These are phyloP conservation scores for Laetiporus sulphureus DNA, from an alignment of 1,284 basidiomycete species.

Conservation along the genomic window DNA sequence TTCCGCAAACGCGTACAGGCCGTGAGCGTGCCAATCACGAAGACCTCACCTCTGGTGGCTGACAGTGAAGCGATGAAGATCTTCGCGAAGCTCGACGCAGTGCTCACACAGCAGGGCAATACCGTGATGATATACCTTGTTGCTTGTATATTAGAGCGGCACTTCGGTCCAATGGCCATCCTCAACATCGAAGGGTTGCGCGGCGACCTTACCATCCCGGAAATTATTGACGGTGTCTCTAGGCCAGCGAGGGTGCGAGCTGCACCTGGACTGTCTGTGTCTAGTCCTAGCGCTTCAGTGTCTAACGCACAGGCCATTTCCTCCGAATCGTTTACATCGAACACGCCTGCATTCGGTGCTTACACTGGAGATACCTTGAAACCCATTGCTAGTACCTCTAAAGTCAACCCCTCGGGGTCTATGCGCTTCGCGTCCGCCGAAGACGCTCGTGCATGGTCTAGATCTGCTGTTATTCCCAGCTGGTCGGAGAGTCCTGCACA, in stretches of 20 bases:
- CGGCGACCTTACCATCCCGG: constrained; percentile 50
- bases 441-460: no score
- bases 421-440: no score
- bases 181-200: constrained; percentile 73
- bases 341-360: no score
- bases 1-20: constrained; percentile 80
- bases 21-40: constrained; percentile 73
- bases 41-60: constrained; percentile 51
- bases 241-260: constrained; percentile 12
- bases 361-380: no score
- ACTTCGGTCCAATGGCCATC: constrained; percentile 68
- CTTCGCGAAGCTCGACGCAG: constrained; percentile 50
- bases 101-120: constrained; percentile 51
- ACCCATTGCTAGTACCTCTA: no score
- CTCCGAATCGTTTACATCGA: no score
- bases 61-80: constrained; percentile 61
- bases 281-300: not conserved
- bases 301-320: no score
- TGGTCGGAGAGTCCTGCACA: not conserved
- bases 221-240: constrained; percentile 77
- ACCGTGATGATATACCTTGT: constrained; percentile 69
- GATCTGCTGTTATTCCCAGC: no score
- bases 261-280: not conserved
- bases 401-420: no score
- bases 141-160: constrained; percentile 65